A percentile compares a stretch with the other conserved stretches of the same genome.
Evolutionary conservation across 345 rosid species (phyloP).

Genomic region (Sapria himalayana): DNA sequence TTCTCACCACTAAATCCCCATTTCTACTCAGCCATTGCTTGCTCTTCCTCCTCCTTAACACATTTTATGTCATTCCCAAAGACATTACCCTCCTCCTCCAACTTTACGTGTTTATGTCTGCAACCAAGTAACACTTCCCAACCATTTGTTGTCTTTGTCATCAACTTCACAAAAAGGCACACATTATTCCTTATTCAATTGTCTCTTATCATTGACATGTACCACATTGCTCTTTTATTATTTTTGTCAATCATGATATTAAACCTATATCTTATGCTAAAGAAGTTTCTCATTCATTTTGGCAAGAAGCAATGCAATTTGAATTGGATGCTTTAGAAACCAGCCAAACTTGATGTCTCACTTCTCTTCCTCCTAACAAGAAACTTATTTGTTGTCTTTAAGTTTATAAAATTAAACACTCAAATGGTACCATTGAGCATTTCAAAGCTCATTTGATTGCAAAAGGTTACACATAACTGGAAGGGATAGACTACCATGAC

Average conservation of each 20-base stretch:
- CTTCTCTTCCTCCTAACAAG: not conserved
- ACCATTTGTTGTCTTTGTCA: not conserved
- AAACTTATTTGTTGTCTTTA: not conserved
- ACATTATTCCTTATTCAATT: not conserved
- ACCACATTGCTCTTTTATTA: not conserved
- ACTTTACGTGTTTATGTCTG: not conserved
- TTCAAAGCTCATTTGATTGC: not conserved
- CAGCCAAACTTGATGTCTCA: not conserved
- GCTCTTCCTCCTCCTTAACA: not conserved
- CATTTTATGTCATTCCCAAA: not conserved
- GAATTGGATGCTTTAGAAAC: not conserved
- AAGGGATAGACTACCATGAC: not conserved
- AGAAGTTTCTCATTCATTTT: not conserved
- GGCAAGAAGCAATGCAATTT: slow-evolving; percentile 3
- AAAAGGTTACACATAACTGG: not conserved
- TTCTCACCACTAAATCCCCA: not conserved
- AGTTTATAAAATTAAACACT: not conserved
- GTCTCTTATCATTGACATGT: not conserved
- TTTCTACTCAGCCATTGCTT: not conserved
- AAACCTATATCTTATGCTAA: not conserved
- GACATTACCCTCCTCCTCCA: not conserved
- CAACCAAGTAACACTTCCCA: not conserved
- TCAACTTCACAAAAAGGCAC: not conserved
- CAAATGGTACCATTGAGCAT: not conserved
- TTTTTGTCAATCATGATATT: not conserved